Percentiles rank a stretch among this genome's conserved stretches.
phyloP scores from a whole-genome alignment of 352 stramenopile species.

The Phytophthora agathidicida region DNA sequence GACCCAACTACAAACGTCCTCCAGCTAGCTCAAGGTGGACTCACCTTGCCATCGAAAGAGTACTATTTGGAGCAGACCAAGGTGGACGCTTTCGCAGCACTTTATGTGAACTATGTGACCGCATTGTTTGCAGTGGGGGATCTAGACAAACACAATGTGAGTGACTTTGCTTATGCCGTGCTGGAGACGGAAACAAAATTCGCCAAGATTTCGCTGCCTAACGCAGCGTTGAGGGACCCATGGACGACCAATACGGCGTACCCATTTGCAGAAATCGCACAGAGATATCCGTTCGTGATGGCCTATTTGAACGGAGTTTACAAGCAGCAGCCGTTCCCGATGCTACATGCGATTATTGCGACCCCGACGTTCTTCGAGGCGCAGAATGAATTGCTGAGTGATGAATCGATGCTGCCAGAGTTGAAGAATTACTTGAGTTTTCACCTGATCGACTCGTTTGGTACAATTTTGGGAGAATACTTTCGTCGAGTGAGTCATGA shows the following conservation, averaged over 20 bases:
- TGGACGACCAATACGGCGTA: conserved; percentile 89
- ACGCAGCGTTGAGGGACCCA: conserved; percentile 85
- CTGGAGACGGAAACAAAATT: conserved; percentile 77
- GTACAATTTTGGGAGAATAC: conserved; percentile 49
- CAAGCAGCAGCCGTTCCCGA: conserved; percentile 43
- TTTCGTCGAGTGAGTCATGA: conserved; percentile 57
- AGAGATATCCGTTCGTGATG: conserved; percentile 54
- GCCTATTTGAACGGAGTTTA: conserved; percentile 59
- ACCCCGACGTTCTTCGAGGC: conserved; percentile 59
- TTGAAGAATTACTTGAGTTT: conserved; percentile 74
- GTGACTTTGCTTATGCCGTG: conserved; percentile 44
- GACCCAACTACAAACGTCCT: conserved; percentile 57
- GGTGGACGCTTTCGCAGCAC: conserved; percentile 36
- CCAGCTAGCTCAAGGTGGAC: conserved; percentile 53
- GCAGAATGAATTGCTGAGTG: conserved; percentile 50
- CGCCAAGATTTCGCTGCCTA: conserved; percentile 85
- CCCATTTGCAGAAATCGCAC: conserved; percentile 62
- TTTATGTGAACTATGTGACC: conserved; percentile 57
- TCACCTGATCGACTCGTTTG: conserved; percentile 59
- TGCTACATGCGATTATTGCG: conserved; percentile 46
- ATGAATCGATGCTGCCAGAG: conserved; percentile 37
- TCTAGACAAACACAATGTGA: conserved; percentile 48
- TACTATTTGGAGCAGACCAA: conserved; percentile 62
- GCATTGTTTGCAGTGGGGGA: conserved; percentile 50
- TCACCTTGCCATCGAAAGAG: conserved; percentile 69